Evolutionary conservation across 441 rosid species (phyloP), one percentile per base, ranked within the genome.

Genomic region (Eutrema salsugineum): DNA sequence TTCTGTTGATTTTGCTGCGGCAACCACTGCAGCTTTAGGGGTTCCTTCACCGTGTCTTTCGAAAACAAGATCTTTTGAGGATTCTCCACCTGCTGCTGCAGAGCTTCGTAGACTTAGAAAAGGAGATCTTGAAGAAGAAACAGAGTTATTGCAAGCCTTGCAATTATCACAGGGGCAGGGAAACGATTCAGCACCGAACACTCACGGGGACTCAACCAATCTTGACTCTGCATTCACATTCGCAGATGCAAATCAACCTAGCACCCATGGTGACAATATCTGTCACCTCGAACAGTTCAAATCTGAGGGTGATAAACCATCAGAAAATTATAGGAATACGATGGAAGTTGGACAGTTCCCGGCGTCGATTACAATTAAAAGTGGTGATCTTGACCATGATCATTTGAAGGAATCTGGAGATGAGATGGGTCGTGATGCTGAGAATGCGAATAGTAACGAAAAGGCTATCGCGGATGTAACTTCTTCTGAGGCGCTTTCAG

Each of bases 31-130:
- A 36, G 79, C 94, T 44, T 81, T 96, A 7, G 98, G 98, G 62
- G 96, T 91, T 77, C 99, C 99, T 81, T 91, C 97, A 64, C 97
- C 99, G 5, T 73, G 80, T 77, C 97, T 89, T 78, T 84, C 91
- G 64, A 93, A 83, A 77, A 79, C 88, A 33, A 86, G 84, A 73
- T 93, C 99, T 72, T 91, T 88, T 67, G 89, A 84, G 20, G 92
- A 87, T 51, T 86, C 97, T 80, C 90, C 93, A 17, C 79, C 56
- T 80, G 82, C 96, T 36, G 81, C 68, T 63, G 68, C 84, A 67
- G 91, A 83, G 70, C 67, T 64, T 22, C 79, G 63, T 30, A 78
- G 8, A 42, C 17, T 11, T 63, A 84, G 85, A 80, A 89, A 87
- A 74, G 98, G 98, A 54, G 97, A 95, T 73, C 70, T 78, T 55